These are phyloP conservation scores for Cucurbita ficifolia DNA, from an alignment of 306 rosid species.

Conservation along the genomic window DNA sequence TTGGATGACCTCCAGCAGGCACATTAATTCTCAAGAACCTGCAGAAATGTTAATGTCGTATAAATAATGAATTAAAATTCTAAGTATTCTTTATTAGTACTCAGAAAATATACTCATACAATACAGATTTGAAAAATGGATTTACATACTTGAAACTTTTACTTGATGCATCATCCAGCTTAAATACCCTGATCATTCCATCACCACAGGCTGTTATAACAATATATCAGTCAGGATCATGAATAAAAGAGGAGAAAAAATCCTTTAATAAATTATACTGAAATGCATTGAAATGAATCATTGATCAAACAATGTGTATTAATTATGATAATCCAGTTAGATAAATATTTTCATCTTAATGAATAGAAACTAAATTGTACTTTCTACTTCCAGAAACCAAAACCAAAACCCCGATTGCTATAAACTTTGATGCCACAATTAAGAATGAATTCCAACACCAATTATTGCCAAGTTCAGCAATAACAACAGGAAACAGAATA, in stretches of 20 bases:
- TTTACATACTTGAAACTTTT: constrained; percentile 61
- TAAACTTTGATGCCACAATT: neutral
- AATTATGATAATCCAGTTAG: neutral
- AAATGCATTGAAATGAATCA: neutral
- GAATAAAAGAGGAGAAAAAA: neutral
- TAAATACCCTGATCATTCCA: constrained; percentile 84
- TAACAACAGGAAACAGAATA: neutral
- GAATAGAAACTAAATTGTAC: neutral
- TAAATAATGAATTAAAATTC: constrained; percentile 6
- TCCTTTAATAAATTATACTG: neutral
- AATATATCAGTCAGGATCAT: constrained; percentile 6
- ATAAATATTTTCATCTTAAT: neutral
- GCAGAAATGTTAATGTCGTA: constrained; percentile 17
- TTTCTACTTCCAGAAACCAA: neutral
- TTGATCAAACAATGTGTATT: neutral
- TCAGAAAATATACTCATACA: neutral
- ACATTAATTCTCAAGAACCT: constrained; percentile 75
- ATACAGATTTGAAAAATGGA: neutral
- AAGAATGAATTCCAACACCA: neutral
- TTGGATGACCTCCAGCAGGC: constrained; percentile 89
- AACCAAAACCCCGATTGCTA: neutral
- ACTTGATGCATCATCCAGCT: constrained; percentile 84
- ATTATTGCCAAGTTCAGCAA: neutral
- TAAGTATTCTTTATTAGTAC: constrained; percentile 9
- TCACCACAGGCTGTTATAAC: constrained; percentile 70